Evolutionary conservation across 345 rosid genomes (phyloP), one percentile per base, ranked within the genome.

Genomic region (Pistacia atlantica): DNA sequence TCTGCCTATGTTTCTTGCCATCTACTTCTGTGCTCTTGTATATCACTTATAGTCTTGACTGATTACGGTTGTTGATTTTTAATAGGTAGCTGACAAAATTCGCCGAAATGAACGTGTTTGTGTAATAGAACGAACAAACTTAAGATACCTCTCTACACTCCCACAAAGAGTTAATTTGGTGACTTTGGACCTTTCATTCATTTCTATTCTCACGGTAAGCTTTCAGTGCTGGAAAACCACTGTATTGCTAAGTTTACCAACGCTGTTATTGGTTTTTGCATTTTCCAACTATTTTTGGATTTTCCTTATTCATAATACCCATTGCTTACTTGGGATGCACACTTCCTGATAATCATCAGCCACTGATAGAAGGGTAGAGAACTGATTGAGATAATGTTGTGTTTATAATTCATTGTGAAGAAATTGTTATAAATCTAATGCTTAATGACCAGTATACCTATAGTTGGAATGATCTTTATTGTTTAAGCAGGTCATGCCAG

Each of bases 131-230:
- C 85, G 97, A 66, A 93, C 95, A 16, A 96, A 96, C 84, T 80
- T 96, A 72, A 90, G 98, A 82, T 91, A 93, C 82, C 97, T 96
- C 25, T 68, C 97, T 6, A 89, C 81, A 63, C 97, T 96, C 3
- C 97, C 97, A 22, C 94, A 89, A 69, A 87, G 84, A 75, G 98
- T 96, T 66, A 97, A 93, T 90, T 79, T 93, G 82, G 99, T 91
- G 80, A 96, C 99, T 63, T 82, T 96, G 58, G 98, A 96, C 80
- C 99, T 96, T 72, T 93, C 99, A 0, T 96, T 96, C 86, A 96
- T 96, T 78, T 93, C 98, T 58, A 89, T 93, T 80, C 93, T 93
- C 77, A 67, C 82, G 95, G 98, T 93, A 82, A 71, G 80, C 75
- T 70, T 80, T 71, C 62, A 74, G 71, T 20, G 16, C 33, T 37